Evolutionary conservation across 768 basidiomycete genomes (phyloP).

Genomic region (Mycena amicta): DNA sequence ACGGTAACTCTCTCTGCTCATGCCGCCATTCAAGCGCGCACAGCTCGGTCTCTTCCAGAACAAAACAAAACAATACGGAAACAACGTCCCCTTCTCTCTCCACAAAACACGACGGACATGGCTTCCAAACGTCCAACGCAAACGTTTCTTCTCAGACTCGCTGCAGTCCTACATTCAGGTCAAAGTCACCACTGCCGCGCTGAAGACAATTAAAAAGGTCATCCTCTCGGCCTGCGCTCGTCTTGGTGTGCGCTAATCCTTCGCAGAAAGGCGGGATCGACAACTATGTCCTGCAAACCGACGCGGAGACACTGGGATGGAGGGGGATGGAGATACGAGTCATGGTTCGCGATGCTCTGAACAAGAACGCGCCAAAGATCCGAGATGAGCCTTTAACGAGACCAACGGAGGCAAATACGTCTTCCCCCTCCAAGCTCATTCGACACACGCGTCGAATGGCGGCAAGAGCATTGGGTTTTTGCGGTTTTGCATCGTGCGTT

Average conservation of each 20-base stretch:
- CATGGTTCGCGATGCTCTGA: slow-evolving; percentile 29
- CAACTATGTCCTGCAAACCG: slow-evolving; percentile 59
- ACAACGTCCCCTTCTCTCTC: slow-evolving; percentile 88
- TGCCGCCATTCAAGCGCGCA: slow-evolving; percentile 83
- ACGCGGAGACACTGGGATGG: slow-evolving; percentile 39
- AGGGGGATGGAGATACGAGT: slow-evolving; percentile 55
- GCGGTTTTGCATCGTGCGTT: slow-evolving; percentile 30
- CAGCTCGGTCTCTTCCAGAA: slow-evolving; percentile 85
- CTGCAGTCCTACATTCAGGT: slow-evolving; percentile 60
- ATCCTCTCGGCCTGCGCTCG: slow-evolving; percentile 19
- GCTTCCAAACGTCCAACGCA: slow-evolving; percentile 85
- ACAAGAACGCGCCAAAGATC: slow-evolving; percentile 11
- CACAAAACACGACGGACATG: slow-evolving; percentile 86
- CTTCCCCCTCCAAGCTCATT: slow-evolving; percentile 17
- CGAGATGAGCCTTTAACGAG: background rate
- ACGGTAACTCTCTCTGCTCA: too few species aligned
- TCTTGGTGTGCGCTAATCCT: too few species aligned
- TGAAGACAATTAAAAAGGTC: slow-evolving; percentile 86
- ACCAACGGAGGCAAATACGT: background rate
- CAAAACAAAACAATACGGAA: slow-evolving; percentile 76
- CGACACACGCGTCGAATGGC: slow-evolving; percentile 28
- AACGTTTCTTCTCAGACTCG: slow-evolving; percentile 69
- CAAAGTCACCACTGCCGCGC: slow-evolving; percentile 74
- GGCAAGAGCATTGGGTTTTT: slow-evolving; percentile 30
- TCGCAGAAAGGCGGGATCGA: slow-evolving; percentile 70